These are phyloP conservation scores for Davidsoniella australis DNA, from an alignment of 2,329 filamentous ascomycete species.

Conservation along the genomic window DNA sequence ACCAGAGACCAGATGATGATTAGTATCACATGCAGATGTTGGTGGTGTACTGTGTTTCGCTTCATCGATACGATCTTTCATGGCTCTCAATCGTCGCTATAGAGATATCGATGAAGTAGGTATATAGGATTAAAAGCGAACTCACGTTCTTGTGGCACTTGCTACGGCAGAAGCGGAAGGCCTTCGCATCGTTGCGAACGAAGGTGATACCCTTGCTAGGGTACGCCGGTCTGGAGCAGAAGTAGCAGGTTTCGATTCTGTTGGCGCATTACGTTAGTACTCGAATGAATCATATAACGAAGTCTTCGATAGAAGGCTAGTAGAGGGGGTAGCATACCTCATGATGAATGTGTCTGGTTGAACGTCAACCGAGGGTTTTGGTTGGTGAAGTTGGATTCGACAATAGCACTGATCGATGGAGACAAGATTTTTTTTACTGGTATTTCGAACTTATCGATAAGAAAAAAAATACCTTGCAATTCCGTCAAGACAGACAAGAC, in stretches of 20 bases:
- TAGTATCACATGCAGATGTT: no score
- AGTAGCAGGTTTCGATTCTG: constrained; percentile 30
- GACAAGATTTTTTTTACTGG: constrained; percentile 12
- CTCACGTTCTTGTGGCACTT: constrained; percentile 44
- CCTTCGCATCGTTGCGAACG: constrained; percentile 30
- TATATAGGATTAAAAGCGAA: constrained; percentile 4
- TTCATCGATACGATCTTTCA: not conserved
- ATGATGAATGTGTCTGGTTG: constrained; percentile 10
- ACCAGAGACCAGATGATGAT: not conserved
- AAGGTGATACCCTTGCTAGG: constrained; percentile 39
- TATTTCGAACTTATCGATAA: constrained; percentile 11
- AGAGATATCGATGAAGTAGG: no score
- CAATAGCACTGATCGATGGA: constrained; percentile 8
- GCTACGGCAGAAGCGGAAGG: constrained; percentile 41
- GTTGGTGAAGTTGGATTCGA: constrained; percentile 1
- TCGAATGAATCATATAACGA: not conserved
- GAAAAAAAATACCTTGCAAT: not conserved
- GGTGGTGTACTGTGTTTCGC: no score
- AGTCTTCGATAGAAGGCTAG: not conserved
- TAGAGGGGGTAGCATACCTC: constrained; percentile 12
- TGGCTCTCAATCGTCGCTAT: no score
- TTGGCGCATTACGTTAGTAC: not conserved
- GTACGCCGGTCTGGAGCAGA: constrained; percentile 32
- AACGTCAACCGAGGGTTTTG: constrained; percentile 2
- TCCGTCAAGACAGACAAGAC: not conserved